Conservation (phyloP, 306 rosid species). For the Dryas alaskensis region DNA sequence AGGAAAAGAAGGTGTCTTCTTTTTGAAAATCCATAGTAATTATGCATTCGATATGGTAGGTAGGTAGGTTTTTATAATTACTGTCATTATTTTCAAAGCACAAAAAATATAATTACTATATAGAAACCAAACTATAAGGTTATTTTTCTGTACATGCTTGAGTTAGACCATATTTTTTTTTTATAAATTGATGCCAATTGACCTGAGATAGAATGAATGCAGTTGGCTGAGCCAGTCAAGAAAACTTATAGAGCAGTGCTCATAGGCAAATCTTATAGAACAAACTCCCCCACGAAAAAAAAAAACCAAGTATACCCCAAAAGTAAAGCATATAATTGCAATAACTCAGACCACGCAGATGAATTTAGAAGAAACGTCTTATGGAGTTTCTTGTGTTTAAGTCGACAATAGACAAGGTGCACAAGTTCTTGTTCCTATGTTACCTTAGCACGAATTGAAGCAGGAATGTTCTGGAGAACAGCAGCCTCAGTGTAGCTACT, state of each 20-base stretch:
- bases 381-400: neutral
- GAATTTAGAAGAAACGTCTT: slow-evolving; percentile 7
- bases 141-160: neutral
- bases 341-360: neutral
- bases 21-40: neutral
- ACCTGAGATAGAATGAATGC: neutral
- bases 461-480: slow-evolving; percentile 78
- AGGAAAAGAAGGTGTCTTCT: neutral
- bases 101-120: neutral
- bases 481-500: slow-evolving; percentile 89
- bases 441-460: slow-evolving; percentile 90
- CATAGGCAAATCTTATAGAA: neutral
- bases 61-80: too few relatives aligned
- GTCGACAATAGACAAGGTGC: slow-evolving; percentile 8
- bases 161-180: neutral
- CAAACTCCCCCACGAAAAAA: too few relatives aligned
- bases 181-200: neutral
- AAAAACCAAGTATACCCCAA: neutral
- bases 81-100: neutral
- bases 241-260: neutral
- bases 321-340: neutral
- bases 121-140: neutral
- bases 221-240: neutral
- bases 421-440: slow-evolving; percentile 10
- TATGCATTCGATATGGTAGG: too few relatives aligned